Evolutionary conservation across 352 stramenopile genomes (phyloP).

Genomic region (Phytophthora citricola): DNA sequence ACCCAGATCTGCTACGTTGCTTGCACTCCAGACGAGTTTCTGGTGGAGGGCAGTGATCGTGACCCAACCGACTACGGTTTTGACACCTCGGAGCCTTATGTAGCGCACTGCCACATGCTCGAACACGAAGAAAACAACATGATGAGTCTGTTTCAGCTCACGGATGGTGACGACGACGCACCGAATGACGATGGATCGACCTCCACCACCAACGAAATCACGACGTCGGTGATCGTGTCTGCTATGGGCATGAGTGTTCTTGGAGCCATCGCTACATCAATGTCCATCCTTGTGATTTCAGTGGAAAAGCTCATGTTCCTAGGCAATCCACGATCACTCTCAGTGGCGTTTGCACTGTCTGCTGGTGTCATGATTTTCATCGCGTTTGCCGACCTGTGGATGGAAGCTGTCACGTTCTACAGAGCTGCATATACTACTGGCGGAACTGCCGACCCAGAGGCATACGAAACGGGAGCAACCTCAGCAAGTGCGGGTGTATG

Average conservation of each 20-base stretch:
- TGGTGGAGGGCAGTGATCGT: conserved; percentile 59
- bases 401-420: conserved; percentile 66
- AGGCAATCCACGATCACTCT: conserved; percentile 58
- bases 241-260: conserved; percentile 83
- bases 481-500: conserved; percentile 50
- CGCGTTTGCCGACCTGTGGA: conserved; percentile 70
- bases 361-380: conserved; percentile 85
- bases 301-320: conserved; percentile 72
- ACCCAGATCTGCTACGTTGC: conserved; percentile 82
- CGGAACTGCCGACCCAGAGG: conserved; percentile 62
- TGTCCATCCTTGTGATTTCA: conserved; percentile 76
- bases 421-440: conserved; percentile 61
- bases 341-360: conserved; percentile 75
- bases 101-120: conserved; percentile 81
- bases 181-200: conserved; percentile 54
- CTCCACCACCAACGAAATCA: conserved; percentile 45
- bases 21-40: conserved; percentile 73
- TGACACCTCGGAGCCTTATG: conserved; percentile 73
- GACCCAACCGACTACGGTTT: conserved; percentile 69
- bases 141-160: conserved; percentile 75
- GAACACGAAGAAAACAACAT: conserved; percentile 84
- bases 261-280: conserved; percentile 68
- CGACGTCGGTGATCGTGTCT: conserved; percentile 51
- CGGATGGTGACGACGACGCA: conserved; percentile 51
- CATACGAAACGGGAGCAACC: conserved; percentile 62